These are phyloP conservation scores for Amylocystis lapponica DNA, from an alignment of 768 basidiomycete species.

Conservation along the genomic window DNA sequence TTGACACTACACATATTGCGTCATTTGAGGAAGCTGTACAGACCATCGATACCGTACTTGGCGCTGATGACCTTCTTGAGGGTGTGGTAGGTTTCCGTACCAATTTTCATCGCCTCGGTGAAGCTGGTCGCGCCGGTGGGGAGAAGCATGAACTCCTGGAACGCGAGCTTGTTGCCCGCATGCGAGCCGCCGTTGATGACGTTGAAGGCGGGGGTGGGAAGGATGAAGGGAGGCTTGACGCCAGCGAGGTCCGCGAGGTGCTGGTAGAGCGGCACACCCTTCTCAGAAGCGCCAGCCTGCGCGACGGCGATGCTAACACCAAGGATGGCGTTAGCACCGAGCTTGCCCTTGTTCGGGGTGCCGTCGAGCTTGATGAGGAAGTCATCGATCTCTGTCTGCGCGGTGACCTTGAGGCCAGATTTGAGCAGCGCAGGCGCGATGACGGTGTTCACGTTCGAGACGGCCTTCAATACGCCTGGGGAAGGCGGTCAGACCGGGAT, in stretches of 20 bases:
- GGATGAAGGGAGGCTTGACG: conserved; percentile 87
- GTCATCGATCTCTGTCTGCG: conserved; percentile 95
- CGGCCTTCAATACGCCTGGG: conserved; percentile 88
- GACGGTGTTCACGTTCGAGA: conserved; percentile 86
- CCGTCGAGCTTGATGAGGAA: conserved; percentile 98
- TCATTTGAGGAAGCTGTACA: conserved; percentile 19
- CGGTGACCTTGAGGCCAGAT: conserved; percentile 74
- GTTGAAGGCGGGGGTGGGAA: conserved; percentile 94
- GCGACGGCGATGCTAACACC: conserved; percentile 96
- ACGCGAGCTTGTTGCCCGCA: conserved; percentile 98
- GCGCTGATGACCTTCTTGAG: conserved; percentile 98
- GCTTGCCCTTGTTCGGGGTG: conserved; percentile 97
- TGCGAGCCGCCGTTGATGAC: conserved; percentile 99
- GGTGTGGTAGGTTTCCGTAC: conserved; percentile 96
- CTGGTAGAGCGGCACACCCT: conserved; percentile 92
- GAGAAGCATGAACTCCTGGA: conserved; percentile 99
- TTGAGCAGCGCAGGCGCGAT: conserved; percentile 89
- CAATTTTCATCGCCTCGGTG: conserved; percentile 98
- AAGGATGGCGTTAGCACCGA: conserved; percentile 98
- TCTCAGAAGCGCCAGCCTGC: conserved; percentile 91
- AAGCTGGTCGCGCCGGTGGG: conserved; percentile 90
- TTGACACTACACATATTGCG: conserved; percentile 8
- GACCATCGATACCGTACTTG: conserved; percentile 98
- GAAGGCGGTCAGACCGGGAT: background rate
- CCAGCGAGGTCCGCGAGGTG: conserved; percentile 96